A percentile compares a stretch with the other conserved stretches of the same genome.
Conservation (phyloP, 805 yeast species). For the Kazachstania psychrophila region DNA sequence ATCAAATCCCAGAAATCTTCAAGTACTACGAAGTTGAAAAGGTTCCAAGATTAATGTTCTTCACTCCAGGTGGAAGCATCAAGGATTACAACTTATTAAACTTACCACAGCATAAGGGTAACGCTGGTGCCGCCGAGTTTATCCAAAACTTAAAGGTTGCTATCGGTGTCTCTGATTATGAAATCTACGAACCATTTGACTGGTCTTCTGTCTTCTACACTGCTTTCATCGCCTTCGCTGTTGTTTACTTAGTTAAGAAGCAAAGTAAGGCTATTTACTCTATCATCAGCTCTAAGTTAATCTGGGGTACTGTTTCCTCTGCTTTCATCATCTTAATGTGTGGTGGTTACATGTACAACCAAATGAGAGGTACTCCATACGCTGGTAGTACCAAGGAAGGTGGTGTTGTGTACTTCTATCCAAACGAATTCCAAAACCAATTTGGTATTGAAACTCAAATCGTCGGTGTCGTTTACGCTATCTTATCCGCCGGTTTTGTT, state of each 20-base stretch:
- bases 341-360: slow-evolving; percentile 90
- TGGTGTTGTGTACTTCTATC: slow-evolving; percentile 42
- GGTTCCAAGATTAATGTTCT: slow-evolving; percentile 70
- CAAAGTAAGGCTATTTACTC: slow-evolving; percentile 30
- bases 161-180: slow-evolving; percentile 22
- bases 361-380: slow-evolving; percentile 61
- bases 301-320: slow-evolving; percentile 63
- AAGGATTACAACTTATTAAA: slow-evolving; percentile 23
- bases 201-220: slow-evolving; percentile 32
- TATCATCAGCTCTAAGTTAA: slow-evolving; percentile 40
- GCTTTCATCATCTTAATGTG: slow-evolving; percentile 65
- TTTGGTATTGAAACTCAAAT: slow-evolving; percentile 86
- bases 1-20: slow-evolving; percentile 40
- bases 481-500: slow-evolving; percentile 51
- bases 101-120: slow-evolving; percentile 30
- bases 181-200: slow-evolving; percentile 31
- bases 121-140: slow-evolving; percentile 28
- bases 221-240: slow-evolving; percentile 29
- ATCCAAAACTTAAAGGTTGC: slow-evolving; percentile 22
- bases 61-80: slow-evolving; percentile 42
- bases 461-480: slow-evolving; percentile 62
- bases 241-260: slow-evolving; percentile 29
- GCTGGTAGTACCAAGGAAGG: slow-evolving; percentile 37
- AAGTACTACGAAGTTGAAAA: slow-evolving; percentile 43
- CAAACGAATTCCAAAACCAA: slow-evolving; percentile 64